Conservation (phyloP, 2,329 filamentous ascomycete genomes). For the Ascochyta viciae-villosae region DNA sequence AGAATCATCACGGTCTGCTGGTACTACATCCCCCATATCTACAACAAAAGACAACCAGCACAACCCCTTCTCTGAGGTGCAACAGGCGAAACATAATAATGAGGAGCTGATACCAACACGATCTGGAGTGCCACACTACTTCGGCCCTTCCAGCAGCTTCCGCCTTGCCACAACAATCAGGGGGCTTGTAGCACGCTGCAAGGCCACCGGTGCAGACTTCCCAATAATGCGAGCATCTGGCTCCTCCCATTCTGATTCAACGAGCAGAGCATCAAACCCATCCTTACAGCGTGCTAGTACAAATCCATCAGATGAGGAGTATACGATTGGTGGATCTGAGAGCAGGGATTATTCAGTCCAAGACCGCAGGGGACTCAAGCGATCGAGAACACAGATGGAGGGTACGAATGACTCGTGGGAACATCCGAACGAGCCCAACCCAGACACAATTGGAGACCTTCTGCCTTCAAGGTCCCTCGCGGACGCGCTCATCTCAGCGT, state of each 20-base stretch:
- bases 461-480: constrained; percentile 48
- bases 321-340: constrained; percentile 11
- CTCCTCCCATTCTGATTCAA: constrained; percentile 14
- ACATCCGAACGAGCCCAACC: background rate
- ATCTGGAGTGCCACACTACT: constrained; percentile 35
- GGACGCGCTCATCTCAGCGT: constrained; percentile 50
- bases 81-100: constrained; percentile 14
- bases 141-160: constrained; percentile 38
- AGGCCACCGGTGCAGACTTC: constrained; percentile 21
- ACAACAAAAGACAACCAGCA: constrained; percentile 19
- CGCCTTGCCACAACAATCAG: constrained; percentile 33
- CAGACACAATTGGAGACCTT: constrained; percentile 28
- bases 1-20: constrained; percentile 15
- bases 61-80: constrained; percentile 26
- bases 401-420: constrained; percentile 22
- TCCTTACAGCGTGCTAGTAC: constrained; percentile 22
- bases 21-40: constrained; percentile 14
- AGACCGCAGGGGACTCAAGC: constrained; percentile 23
- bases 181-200: constrained; percentile 30
- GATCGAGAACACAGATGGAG: constrained; percentile 26
- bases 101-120: constrained; percentile 29
- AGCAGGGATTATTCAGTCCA: constrained; percentile 6
- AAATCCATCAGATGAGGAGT: constrained; percentile 31
- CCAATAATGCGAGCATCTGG: constrained; percentile 9
- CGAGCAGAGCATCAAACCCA: constrained; percentile 6